Evolutionary conservation across 306 rosid genomes (phyloP), one percentile per base, ranked within the genome.

Genomic region (Pterocarpus santalinus): DNA sequence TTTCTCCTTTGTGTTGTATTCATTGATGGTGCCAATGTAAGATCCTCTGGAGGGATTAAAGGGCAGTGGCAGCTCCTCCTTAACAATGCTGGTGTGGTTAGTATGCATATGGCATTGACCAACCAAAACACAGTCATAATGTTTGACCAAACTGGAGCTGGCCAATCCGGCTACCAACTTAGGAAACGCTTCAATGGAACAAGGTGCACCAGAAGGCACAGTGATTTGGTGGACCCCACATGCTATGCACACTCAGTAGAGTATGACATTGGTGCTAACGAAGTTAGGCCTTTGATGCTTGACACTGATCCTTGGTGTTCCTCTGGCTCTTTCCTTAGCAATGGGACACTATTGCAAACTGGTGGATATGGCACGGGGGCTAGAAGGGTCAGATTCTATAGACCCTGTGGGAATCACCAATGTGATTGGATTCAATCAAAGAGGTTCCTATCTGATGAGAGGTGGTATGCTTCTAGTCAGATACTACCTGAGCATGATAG

Each of bases 171-270:
- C 0, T 93, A 89, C 88, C 69, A 34, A 36, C 95, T 95, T 22
- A 82, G 77, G 9, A 74, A 77, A 55, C 86, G 92, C 34, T 72
- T 55, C 80, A 73, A 78, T 10, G 89, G 93, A 9, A 76, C 73
- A 16, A 51, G 32, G 35, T 90, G 96, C 82, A 84, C 77, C 1
- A 9, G 8, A 12, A 71, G 72, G 22, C 69, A 44, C 2, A 9
- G 74, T 0, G 90, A 90, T 63, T 4, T 69, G 30, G 38, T 69
- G 15, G 94, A 93, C 67, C 65, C 95, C 2, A 33, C 88, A 6
- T 93, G 99, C 79, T 91, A 85, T 79, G 98, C 96, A 69, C 99
- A 93, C 82, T 88, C 99, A 3, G 63, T 91, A 3, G 98, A 91
- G 89, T 95, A 91, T 51, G 86, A 90, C 84, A 80, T 95, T 69